Conservation (phyloP, 768 basidiomycete species). For the Tulasnella sp. region DNA sequence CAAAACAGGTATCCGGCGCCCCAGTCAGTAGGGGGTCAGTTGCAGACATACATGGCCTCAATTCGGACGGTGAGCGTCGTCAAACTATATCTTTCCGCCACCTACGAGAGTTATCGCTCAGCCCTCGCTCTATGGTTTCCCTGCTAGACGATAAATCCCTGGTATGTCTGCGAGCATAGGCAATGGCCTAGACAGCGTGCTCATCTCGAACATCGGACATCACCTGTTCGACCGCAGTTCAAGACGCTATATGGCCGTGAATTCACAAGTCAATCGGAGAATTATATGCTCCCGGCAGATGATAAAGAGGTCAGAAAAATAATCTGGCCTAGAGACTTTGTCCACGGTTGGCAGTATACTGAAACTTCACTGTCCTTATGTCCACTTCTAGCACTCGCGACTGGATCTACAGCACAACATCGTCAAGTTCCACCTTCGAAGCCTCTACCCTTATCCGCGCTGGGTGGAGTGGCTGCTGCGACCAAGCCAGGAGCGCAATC, state of each 20-base stretch:
- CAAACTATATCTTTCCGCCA: too few species aligned
- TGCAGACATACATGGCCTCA: not conserved
- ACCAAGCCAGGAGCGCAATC: not conserved
- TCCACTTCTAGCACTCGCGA: too few species aligned
- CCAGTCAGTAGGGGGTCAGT: too few species aligned
- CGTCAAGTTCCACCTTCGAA: too few species aligned
- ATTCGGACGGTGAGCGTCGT: conserved; percentile 2
- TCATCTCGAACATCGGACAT: too few species aligned
- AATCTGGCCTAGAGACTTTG: too few species aligned
- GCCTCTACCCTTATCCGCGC: not conserved
- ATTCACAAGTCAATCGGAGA: not conserved
- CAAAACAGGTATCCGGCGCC: too few species aligned
- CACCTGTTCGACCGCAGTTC: conserved; percentile 7
- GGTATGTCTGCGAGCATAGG: too few species aligned
- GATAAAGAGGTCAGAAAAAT: too few species aligned
- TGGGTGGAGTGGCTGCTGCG: conserved; percentile 3
- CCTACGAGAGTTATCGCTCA: not conserved
- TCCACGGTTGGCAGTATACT: not conserved
- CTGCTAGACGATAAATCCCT: too few species aligned
- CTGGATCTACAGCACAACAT: too few species aligned
- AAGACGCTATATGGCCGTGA: not conserved
- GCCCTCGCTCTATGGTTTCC: not conserved
- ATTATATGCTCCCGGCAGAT: conserved; percentile 12
- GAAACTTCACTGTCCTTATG: not conserved
- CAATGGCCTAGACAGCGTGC: too few species aligned